phyloP scores from a whole-genome alignment of 75 land plant species.

The Picea sitchensis region DNA sequence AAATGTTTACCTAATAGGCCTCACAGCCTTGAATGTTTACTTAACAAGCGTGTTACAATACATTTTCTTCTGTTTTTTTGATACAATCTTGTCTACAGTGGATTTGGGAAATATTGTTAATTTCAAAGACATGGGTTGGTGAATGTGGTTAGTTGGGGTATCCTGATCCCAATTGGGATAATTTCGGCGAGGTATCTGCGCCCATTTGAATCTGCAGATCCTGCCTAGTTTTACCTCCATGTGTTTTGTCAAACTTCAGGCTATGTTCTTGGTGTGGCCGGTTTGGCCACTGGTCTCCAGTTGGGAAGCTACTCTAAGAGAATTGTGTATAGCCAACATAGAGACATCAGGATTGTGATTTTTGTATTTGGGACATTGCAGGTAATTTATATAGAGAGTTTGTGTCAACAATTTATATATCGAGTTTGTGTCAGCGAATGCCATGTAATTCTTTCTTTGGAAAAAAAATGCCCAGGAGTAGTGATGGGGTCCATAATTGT shows the following conservation, averaged over 20 bases:
- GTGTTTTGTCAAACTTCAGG: conserved; percentile 55
- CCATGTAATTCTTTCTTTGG: too few species aligned
- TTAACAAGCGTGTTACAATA: too few species aligned
- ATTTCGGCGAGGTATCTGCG: conserved; percentile 67
- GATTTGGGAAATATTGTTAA: too few species aligned
- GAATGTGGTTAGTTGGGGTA: conserved; percentile 68
- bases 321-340: conserved; percentile 20
- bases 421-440: too few species aligned
- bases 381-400: conserved; percentile 13
- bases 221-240: conserved; percentile 78
- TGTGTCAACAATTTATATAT: too few species aligned
- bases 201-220: conserved; percentile 41
- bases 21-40: too few species aligned
- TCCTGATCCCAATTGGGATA: conserved; percentile 58
- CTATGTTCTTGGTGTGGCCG: conserved; percentile 59
- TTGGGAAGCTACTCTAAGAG: conserved; percentile 38
- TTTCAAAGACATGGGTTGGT: conserved; percentile 30
- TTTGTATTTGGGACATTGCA: conserved; percentile 50
- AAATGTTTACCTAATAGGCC: too few species aligned
- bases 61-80: too few species aligned
- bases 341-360: conserved; percentile 52
- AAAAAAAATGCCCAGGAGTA: too few species aligned
- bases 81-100: too few species aligned
- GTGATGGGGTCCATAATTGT: too few species aligned
- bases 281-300: conserved; percentile 72